phyloP scores from a whole-genome alignment of 257 asterid genomes.

The Nicotiana undulata region DNA sequence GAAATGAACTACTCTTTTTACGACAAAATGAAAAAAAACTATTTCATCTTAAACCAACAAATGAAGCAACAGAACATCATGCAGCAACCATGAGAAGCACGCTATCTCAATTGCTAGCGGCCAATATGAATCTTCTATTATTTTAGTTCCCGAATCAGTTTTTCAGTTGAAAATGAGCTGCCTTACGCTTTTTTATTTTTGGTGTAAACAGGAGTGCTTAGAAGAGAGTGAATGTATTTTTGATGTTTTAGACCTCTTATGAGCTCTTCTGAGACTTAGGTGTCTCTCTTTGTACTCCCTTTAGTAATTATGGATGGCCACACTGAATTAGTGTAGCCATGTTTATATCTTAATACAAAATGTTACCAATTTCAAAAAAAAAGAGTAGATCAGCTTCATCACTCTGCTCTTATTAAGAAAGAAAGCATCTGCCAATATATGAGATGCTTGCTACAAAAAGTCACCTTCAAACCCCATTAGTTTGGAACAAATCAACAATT shows the following conservation, averaged over 20 bases:
- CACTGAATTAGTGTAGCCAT: no score
- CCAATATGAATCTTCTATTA: not conserved
- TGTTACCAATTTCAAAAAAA: no score
- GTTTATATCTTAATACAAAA: no score
- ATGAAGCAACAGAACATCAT: not conserved
- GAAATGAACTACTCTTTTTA: not conserved
- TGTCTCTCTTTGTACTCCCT: no score
- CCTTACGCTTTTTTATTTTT: no score
- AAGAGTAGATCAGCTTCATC: not conserved
- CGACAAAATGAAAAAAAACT: not conserved
- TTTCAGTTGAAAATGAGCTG: no score
- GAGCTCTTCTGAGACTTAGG: no score
- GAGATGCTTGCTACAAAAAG: not conserved
- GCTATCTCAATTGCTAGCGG: not conserved
- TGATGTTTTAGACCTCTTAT: no score
- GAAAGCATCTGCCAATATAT: not conserved
- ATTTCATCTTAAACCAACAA: conserved; percentile 1
- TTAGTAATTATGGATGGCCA: no score
- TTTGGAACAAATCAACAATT: not conserved
- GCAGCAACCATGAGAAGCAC: not conserved
- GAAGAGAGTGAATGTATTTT: no score
- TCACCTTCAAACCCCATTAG: not conserved
- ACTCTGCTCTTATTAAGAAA: not conserved
- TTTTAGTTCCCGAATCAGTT: not conserved
- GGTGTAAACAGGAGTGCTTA: no score